phyloP scores from a whole-genome alignment of 2,329 filamentous ascomycete species.

The Ophiosphaerella korrae region DNA sequence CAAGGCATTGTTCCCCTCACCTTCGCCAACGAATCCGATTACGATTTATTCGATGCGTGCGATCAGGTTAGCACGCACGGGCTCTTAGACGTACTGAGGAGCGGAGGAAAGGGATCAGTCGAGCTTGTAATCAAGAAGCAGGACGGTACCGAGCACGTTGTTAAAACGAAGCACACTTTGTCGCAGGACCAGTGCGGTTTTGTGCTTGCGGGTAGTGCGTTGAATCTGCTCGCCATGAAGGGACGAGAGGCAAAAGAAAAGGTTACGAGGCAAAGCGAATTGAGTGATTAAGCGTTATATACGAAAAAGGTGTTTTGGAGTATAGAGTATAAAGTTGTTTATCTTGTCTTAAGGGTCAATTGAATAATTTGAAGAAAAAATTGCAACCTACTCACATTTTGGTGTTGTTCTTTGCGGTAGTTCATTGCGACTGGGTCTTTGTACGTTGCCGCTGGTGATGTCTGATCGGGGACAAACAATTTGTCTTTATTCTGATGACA shows the following conservation, averaged over 20 bases:
- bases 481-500: too few relatives aligned
- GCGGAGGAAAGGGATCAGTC: constrained; percentile 78
- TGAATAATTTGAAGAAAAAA: neutral
- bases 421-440: too few relatives aligned
- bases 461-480: too few relatives aligned
- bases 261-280: constrained; percentile 44
- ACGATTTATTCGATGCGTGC: constrained; percentile 79
- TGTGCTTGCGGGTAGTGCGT: constrained; percentile 87
- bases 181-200: constrained; percentile 90
- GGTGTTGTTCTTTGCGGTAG: too few relatives aligned
- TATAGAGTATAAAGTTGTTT: neutral
- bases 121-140: constrained; percentile 60
- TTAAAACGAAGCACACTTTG: constrained; percentile 85
- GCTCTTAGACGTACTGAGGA: constrained; percentile 78
- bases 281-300: constrained; percentile 40
- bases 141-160: constrained; percentile 66
- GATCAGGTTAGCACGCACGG: constrained; percentile 85
- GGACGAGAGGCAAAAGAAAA: constrained; percentile 42
- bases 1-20: constrained; percentile 95
- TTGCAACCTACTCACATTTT: too few relatives aligned
- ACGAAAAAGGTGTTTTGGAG: neutral
- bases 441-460: too few relatives aligned
- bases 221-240: constrained; percentile 84
- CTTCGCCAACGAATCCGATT: constrained; percentile 86
- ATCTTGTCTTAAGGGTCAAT: neutral